Conservation (phyloP, 768 basidiomycete species). For the Neoboletus subvelutipes region DNA sequence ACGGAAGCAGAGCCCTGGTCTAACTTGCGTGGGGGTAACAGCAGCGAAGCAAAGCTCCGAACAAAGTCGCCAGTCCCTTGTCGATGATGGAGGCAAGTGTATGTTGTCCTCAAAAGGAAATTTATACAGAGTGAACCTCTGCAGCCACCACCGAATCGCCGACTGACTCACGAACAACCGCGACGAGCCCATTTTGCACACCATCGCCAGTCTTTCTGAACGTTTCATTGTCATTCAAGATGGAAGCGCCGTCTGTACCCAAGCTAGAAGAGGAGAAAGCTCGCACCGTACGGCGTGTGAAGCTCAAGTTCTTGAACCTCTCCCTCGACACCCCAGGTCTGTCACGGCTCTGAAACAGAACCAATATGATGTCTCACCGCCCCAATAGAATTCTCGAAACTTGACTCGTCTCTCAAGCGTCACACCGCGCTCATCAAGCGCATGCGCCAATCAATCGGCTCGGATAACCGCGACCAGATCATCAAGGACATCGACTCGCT, state of each 20-base stretch:
- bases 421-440: constrained; percentile 96
- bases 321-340: constrained; percentile 49
- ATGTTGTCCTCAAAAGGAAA: constrained; percentile 15
- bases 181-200: constrained; percentile 2
- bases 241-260: constrained; percentile 24
- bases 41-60: background rate
- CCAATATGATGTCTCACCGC: constrained; percentile 7
- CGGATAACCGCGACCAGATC: constrained; percentile 81
- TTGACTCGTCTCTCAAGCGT: constrained; percentile 93
- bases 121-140: background rate
- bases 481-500: constrained; percentile 90
- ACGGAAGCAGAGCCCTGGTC: too few relatives aligned
- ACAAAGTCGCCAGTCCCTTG: too few relatives aligned
- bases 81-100: background rate
- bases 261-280: constrained; percentile 51
- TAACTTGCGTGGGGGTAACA: background rate
- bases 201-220: background rate
- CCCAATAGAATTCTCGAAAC: constrained; percentile 60
- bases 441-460: constrained; percentile 80
- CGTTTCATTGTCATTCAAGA: constrained; percentile 4
- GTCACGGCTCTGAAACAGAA: constrained; percentile 11
- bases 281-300: constrained; percentile 55
- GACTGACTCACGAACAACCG: constrained; percentile 6
- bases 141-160: constrained; percentile 15
- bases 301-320: constrained; percentile 57